Evolutionary conservation across 2,329 filamentous ascomycete species (phyloP), one percentile per base, ranked within the genome.

Genomic region (Sporothrix mexicana): DNA sequence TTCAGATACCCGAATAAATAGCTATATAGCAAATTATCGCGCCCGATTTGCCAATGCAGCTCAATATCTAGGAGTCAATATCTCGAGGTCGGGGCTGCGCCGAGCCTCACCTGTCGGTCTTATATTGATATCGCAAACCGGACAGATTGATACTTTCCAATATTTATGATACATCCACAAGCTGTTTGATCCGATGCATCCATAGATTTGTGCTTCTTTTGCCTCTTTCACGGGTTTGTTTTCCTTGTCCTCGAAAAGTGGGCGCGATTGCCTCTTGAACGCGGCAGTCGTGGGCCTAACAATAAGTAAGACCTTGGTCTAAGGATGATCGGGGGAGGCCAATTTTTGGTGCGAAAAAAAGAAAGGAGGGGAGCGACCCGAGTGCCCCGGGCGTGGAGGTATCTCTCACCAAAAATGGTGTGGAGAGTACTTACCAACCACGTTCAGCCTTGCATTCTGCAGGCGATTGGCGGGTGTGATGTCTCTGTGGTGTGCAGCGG

Each of bases 401-500:
- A 73, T 53, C 15, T 23, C 7, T 10, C 41, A 20, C 13, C n/a
- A 43, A n/a, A 59, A 62, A 15, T 59, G 47, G 23, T 64, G 72
- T 74, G 20, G 51, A 6, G 51, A 17, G 51, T 55, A 55, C 51
- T 3, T 55, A 7, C 15, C 2, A 2, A 17, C 6, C 15, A 51
- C 9, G 20, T 23, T 76, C 75, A 76, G 75, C 75, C 75, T 76
- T 76, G 75, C 75, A 75, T 74, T 74, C 73, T 74, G 72, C 75
- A 74, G 74, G 45, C 57, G 10, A 45, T 59, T 62, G 47, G 49
- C 13, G 9, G 30, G 62, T 59, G 15, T 45, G 66, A 53, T 71
- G 66, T 36, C 30, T 36, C 30, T 66, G 17, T 51, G 62, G 59
- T 70, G 62, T 55, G n/a, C n/a, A n/a, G n/a, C n/a, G n/a, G n/a